Conservation (phyloP, 2,329 filamentous ascomycete genomes). For the Sporothrix phasma region DNA sequence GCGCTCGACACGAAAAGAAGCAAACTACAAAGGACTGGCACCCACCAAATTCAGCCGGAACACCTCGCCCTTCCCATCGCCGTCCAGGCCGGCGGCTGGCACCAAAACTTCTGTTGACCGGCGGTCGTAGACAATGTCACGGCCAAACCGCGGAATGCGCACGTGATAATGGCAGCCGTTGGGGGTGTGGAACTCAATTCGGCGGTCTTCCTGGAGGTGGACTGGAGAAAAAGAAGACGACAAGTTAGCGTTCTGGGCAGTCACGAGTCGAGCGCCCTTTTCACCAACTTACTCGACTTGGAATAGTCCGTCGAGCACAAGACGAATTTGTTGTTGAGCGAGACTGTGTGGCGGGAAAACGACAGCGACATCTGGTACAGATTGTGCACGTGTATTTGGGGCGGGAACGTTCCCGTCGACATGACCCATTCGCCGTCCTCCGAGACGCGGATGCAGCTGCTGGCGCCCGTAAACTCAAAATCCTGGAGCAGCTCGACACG, state of each 20-base stretch:
- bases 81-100: conserved; percentile 77
- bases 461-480: conserved; percentile 82
- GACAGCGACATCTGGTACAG: conserved; percentile 89
- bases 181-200: conserved; percentile 85
- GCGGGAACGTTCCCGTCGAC: conserved; percentile 70
- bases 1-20: not conserved
- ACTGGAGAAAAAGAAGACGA: conserved; percentile 38
- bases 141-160: conserved; percentile 85
- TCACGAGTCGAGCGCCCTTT: not conserved
- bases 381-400: conserved; percentile 89
- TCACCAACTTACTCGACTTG: conserved; percentile 52
- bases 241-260: not conserved
- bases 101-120: conserved; percentile 76
- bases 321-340: conserved; percentile 82
- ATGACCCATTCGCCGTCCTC: conserved; percentile 97
- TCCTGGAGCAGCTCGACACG: conserved; percentile 92
- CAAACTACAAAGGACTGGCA: too few species aligned
- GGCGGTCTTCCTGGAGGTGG: conserved; percentile 84
- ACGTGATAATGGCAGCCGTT: conserved; percentile 79
- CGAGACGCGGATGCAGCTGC: conserved; percentile 77
- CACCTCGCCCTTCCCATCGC: conserved; percentile 80
- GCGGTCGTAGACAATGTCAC: conserved; percentile 78
- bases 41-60: conserved; percentile 69
- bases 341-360: conserved; percentile 82
- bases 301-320: conserved; percentile 85